Percentiles rank a stretch among this genome's conserved stretches.
Evolutionary conservation across 2,329 filamentous ascomycete genomes (phyloP).

Genomic region (Monosporascus sp.): DNA sequence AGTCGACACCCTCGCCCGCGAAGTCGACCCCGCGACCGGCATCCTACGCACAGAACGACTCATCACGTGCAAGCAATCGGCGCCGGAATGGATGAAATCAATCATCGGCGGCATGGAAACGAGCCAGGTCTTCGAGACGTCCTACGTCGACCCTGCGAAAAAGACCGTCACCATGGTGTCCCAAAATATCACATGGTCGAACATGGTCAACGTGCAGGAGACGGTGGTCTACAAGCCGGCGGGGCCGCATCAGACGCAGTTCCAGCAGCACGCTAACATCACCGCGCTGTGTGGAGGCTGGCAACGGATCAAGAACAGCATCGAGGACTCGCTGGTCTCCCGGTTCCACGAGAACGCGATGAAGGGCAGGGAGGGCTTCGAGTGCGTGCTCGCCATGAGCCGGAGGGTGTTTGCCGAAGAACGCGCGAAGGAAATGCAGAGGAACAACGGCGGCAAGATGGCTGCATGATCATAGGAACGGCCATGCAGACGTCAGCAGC

Average conservation of each 20-base stretch:
- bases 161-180: conserved; percentile 96
- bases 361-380: conserved; percentile 90
- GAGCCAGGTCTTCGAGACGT: conserved; percentile 89
- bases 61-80: conserved; percentile 57
- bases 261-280: conserved; percentile 85
- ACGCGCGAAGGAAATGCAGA: conserved; percentile 54
- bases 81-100: conserved; percentile 74
- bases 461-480: conserved; percentile 9
- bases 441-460: conserved; percentile 25
- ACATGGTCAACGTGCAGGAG: conserved; percentile 87
- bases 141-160: conserved; percentile 78
- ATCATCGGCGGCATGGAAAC: conserved; percentile 76
- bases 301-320: conserved; percentile 94
- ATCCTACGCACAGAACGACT: conserved; percentile 58
- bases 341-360: conserved; percentile 87
- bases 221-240: conserved; percentile 79
- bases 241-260: conserved; percentile 61
- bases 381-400: conserved; percentile 90
- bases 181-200: conserved; percentile 88
- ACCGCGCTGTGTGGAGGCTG: conserved; percentile 93
- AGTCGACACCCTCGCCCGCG: conserved; percentile 83
- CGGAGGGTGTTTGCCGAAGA: conserved; percentile 88
- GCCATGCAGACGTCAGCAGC: no score
- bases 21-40: conserved; percentile 50
- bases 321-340: conserved; percentile 86